A percentile compares a stretch with the other conserved stretches of the same genome.
These are phyloP conservation scores for Stemphylium vesicarium DNA, from an alignment of 2,329 filamentous ascomycete species.

Conservation along the genomic window DNA sequence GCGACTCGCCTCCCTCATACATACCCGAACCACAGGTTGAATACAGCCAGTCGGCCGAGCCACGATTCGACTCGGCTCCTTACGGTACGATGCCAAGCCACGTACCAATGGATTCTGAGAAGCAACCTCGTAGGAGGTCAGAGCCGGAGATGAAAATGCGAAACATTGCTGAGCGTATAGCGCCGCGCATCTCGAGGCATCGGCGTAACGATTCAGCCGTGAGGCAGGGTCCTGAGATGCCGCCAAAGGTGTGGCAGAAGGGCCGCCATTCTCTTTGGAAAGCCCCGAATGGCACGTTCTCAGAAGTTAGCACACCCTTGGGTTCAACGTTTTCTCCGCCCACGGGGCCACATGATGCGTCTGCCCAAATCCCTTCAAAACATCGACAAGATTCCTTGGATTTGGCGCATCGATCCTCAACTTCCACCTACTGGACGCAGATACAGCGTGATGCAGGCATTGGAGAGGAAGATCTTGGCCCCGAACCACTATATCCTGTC, in stretches of 20 bases:
- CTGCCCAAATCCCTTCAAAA: neutral
- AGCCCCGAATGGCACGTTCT: neutral
- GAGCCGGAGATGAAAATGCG: conserved; percentile 1
- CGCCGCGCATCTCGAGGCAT: neutral
- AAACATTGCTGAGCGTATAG: neutral
- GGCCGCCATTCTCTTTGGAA: conserved; percentile 20
- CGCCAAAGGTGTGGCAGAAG: conserved; percentile 18
- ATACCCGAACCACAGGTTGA: neutral
- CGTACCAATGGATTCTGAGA: no score
- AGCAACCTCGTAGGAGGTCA: neutral
- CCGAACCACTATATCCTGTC: neutral
- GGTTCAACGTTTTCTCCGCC: conserved; percentile 5
- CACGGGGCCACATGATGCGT: neutral
- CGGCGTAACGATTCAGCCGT: neutral
- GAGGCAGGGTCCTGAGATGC: conserved; percentile 15
- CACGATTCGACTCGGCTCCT: neutral
- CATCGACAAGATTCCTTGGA: no score
- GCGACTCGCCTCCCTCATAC: conserved; percentile 7
- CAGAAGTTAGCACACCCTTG: conserved; percentile 21
- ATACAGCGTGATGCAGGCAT: neutral
- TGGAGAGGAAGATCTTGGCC: neutral
- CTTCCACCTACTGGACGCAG: neutral
- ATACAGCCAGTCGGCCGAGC: neutral
- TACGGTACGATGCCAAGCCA: neutral
- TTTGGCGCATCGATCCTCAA: neutral